Base-by-base conservation (phyloP, 805 yeast genomes). In the Myxozyma mucilagina region DNA sequence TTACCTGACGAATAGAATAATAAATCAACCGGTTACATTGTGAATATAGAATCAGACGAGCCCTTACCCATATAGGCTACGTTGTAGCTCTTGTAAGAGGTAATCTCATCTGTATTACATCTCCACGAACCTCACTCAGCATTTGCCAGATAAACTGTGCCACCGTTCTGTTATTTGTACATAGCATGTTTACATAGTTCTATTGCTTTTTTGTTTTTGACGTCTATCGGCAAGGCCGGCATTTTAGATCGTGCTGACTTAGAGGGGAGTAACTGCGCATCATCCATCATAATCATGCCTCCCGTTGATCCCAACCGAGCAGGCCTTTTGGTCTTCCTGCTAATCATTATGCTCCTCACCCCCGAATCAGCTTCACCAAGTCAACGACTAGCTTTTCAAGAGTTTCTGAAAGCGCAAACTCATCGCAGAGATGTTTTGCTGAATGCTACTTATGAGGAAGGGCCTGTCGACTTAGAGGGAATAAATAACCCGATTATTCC, bases 401-500 rank as follows among this genome's bases (percentile, higher is more conserved):
- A 63, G 35, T 61, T 57, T 43, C 32, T 63, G 14, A 44, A 50
- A 49, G 61, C 48, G 9, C 67, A 63, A 50, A 34, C 31, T 16
- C 51, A 39, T 34, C 43, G 67, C 13, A 56, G 67, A 9, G 64
- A 60, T 35, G 56, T 63, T 16, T 35, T 61, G 20, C 35, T 60
- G 32, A 63, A 63, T 43, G 35, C 66, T 29, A 60, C 67, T n/a
- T 63, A 49, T 36, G 65, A 53, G 24, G 45, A 35, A 1, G 67
- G 67, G 11, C 67, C 67, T 13, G 34, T 50, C 32, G 65, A 56
- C 13, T 47, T 65, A 9, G 68, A 65, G 32, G 68, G 68, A 10
- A 60, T 65, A 35, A 38, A 52, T 13, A 58, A 60, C 20, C 66
- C 88, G 20, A 74, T 89, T 0, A 68, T 89, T 7, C 94, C 96